Conservation (phyloP, 2,329 filamentous ascomycete genomes). For the Hypomyces rosellus region DNA sequence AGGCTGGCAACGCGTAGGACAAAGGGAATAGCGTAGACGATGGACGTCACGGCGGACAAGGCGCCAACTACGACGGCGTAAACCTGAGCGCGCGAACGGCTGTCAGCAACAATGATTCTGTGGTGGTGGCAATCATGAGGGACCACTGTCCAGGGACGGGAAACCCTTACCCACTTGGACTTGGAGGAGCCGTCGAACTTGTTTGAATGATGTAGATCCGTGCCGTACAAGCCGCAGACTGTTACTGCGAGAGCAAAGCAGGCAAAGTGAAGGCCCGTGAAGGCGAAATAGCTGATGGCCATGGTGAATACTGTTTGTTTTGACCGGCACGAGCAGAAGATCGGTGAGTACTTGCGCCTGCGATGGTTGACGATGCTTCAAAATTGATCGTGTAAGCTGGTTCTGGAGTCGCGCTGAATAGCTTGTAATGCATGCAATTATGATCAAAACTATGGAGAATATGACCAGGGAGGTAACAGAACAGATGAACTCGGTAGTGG, state of each 20-base stretch:
- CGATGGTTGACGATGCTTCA: too few relatives aligned
- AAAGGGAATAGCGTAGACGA: constrained; percentile 61
- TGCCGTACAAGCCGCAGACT: constrained; percentile 72
- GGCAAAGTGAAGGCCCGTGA: constrained; percentile 60
- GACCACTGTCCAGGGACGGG: background rate
- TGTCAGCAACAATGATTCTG: constrained; percentile 1
- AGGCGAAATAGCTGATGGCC: constrained; percentile 45
- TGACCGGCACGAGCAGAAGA: constrained; percentile 30
- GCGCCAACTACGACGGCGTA: constrained; percentile 68
- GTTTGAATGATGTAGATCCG: constrained; percentile 54
- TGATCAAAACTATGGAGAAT: too few relatives aligned
- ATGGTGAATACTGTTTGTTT: constrained; percentile 30
- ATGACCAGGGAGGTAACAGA: too few relatives aligned
- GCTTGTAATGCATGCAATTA: too few relatives aligned
- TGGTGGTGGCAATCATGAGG: background rate
- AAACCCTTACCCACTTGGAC: constrained; percentile 59
- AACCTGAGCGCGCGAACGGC: constrained; percentile 35
- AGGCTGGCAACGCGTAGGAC: constrained; percentile 43
- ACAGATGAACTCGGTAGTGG: too few relatives aligned
- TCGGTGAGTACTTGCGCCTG: background rate
- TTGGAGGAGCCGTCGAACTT: constrained; percentile 46
- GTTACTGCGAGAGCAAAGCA: constrained; percentile 72
- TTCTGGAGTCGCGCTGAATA: too few relatives aligned
- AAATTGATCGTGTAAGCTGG: too few relatives aligned
- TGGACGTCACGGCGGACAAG: constrained; percentile 56